phyloP scores from a whole-genome alignment of 495 filamentous ascomycete species.

The Mycothermus thermophilus region DNA sequence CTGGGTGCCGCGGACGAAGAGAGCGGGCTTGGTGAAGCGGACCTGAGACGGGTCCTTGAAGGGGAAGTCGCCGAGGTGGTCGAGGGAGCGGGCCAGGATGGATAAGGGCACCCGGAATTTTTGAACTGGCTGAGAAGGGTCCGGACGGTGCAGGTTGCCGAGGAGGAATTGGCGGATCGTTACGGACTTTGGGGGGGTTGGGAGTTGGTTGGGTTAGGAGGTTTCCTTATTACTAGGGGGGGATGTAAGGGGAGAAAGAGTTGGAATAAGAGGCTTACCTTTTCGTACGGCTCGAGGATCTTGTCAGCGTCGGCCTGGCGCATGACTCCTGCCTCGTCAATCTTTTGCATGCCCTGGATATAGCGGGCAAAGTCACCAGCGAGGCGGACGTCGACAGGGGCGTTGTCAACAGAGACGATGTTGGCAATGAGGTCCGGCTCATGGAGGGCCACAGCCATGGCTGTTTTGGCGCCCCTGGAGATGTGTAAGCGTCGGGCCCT shows the following conservation, averaged over 20 bases:
- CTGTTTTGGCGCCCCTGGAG: constrained; percentile 86
- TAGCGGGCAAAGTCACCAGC: constrained; percentile 66
- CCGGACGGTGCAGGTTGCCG: constrained; percentile 61
- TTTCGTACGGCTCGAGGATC: constrained; percentile 66
- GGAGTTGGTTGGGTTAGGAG: constrained; percentile 1
- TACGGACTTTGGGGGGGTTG: constrained; percentile 35
- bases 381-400: constrained; percentile 66
- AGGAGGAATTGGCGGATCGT: constrained; percentile 83
- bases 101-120: constrained; percentile 36
- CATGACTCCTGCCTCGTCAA: constrained; percentile 52
- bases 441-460: constrained; percentile 73
- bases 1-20: constrained; percentile 72
- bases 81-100: constrained; percentile 22
- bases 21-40: constrained; percentile 59
- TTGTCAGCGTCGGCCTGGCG: constrained; percentile 65
- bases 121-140: constrained; percentile 11
- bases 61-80: constrained; percentile 72
- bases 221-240: no score
- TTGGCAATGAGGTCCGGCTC: constrained; percentile 48
- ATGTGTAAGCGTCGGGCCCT: no score
- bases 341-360: constrained; percentile 68
- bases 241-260: constrained; percentile 1
- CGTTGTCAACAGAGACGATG: constrained; percentile 83
- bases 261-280: no score
- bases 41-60: constrained; percentile 48